Base-by-base conservation (phyloP, 805 yeast species). In the Blastobotrys americana region DNA sequence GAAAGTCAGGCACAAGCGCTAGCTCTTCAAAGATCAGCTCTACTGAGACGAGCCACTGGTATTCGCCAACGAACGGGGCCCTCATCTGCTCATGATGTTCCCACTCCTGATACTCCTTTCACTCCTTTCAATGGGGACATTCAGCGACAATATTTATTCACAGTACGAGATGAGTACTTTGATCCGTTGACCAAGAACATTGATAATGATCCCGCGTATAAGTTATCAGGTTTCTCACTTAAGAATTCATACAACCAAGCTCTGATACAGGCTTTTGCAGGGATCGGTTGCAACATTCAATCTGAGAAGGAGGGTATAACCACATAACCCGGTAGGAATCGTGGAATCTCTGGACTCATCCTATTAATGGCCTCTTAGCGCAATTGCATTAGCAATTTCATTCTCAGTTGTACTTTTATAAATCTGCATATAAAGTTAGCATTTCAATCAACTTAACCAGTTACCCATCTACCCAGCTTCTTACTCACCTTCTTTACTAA, bases 81-180 rank as follows among this genome's bases (percentile, higher is more conserved):
- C 49, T 56, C 22, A 51, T 21, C 34, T 31, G 35, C 17, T 21
- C 42, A 16, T 48, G 55, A 5, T 33, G 13, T n/a, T 55, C 52
- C 34, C 55, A 17, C 38, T 15, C 31, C 31, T 8, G 53, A 59
- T 13, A 67, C 73, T 4, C 97, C 97, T 15, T 90, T 89, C 62
- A 88, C 97, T 8, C 97, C 97, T 5, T 90, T 90, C 66, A 80
- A 82, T 58, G 97, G 97, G 37, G 97, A 90, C 65, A 72, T 93
- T 49, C 80, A 82, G 47, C 49, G 67, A 5, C 64, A 69, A 19
- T 70, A 71, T 43, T 70, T 74, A 22, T 88, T 78, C 64, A 66
- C 63, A 8, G 64, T 80, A 16, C 56, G 58, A 27, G 68, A 65
- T 13, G 59, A 62, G 17, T 83, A 82, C 59, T 71, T 70, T 46